phyloP scores from a whole-genome alignment of 1,139 yeast genomes.

The Kodamaea arcana region DNA sequence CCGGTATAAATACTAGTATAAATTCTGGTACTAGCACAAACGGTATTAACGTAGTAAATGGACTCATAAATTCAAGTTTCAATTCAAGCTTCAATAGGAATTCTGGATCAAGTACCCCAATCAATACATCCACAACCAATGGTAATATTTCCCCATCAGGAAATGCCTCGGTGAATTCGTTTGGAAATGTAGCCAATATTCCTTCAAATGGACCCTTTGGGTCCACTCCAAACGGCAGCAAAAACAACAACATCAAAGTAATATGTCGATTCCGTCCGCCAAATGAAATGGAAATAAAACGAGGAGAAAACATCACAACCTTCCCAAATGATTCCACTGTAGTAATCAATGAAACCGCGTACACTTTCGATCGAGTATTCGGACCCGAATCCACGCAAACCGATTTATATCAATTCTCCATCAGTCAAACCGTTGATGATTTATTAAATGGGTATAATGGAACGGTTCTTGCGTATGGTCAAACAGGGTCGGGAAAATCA shows the following conservation, averaged over 20 bases:
- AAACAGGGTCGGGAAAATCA: constrained; percentile 85
- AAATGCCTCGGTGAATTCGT: no score
- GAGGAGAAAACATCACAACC: constrained; percentile 17
- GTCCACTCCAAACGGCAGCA: no score
- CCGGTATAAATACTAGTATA: no score
- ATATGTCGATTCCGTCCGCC: constrained; percentile 64
- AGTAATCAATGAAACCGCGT: constrained; percentile 33
- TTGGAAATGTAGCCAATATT: no score
- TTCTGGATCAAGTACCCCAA: neutral
- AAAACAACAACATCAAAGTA: constrained; percentile 63
- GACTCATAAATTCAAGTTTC: no score
- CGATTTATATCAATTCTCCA: constrained; percentile 61
- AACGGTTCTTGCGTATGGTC: constrained; percentile 84
- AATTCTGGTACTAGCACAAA: no score
- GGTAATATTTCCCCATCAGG: no score
- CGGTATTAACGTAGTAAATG: no score
- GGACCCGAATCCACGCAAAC: constrained; percentile 45
- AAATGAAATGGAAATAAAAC: constrained; percentile 27
- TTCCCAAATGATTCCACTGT: constrained; percentile 30
- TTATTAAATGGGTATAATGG: constrained; percentile 79
- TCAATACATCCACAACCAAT: constrained; percentile 6
- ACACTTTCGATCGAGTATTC: constrained; percentile 68
- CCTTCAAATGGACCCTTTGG: no score
- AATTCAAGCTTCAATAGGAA: no score
- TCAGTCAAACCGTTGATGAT: constrained; percentile 59